Conservation (phyloP, 805 yeast species). For the Geotrichum ghanense region DNA sequence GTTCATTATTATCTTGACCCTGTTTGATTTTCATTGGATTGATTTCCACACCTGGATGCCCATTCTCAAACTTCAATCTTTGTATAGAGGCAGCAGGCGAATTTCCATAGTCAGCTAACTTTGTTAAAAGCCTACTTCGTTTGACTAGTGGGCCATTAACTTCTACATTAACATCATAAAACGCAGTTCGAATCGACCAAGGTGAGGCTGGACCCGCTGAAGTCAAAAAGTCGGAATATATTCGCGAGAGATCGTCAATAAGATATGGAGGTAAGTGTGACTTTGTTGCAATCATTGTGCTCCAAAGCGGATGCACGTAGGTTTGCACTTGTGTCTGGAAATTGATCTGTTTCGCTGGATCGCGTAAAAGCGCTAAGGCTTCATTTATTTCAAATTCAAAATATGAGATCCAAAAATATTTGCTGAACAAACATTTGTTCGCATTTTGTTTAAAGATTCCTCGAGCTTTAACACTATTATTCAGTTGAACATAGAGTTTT, state of each 20-base stretch:
- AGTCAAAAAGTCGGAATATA: slow-evolving; percentile 17
- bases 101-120: slow-evolving; percentile 8
- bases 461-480: slow-evolving; percentile 17
- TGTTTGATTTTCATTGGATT: slow-evolving; percentile 4
- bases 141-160: slow-evolving; percentile 16
- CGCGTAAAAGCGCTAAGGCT: slow-evolving; percentile 5
- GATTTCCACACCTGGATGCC: slow-evolving; percentile 17
- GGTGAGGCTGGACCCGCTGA: slow-evolving; percentile 5
- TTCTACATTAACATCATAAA: slow-evolving; percentile 15
- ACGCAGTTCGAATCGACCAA: slow-evolving; percentile 7
- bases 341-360: not conserved
- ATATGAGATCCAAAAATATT: slow-evolving; percentile 23
- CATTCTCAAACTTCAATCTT: slow-evolving; percentile 13
- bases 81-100: slow-evolving; percentile 7
- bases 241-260: slow-evolving; percentile 20
- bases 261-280: slow-evolving; percentile 18
- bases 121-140: slow-evolving; percentile 10
- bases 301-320: slow-evolving; percentile 10
- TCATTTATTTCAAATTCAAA: slow-evolving; percentile 18
- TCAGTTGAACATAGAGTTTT: slow-evolving; percentile 7
- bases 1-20: not conserved
- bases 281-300: slow-evolving; percentile 11
- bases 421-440: slow-evolving; percentile 15
- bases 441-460: slow-evolving; percentile 14
- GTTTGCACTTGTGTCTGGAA: not conserved